These are phyloP conservation scores for Amanita rubescens DNA, from an alignment of 768 basidiomycete species.

Conservation along the genomic window DNA sequence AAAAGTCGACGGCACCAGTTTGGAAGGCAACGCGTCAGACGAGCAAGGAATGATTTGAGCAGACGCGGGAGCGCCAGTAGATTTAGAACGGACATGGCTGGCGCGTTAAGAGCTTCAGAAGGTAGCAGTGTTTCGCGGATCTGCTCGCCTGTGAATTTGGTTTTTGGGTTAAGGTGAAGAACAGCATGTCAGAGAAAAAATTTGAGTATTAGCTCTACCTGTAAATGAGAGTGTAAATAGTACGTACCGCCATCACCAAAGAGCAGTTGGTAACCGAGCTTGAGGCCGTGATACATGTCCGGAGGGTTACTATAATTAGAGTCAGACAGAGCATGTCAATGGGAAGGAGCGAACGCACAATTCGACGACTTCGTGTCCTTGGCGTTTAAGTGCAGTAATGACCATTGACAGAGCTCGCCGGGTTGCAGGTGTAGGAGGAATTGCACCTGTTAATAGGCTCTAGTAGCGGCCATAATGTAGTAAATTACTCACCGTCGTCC, in stretches of 20 bases:
- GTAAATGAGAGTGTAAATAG: not conserved
- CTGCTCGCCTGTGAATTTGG: constrained; percentile 32
- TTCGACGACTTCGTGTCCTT: constrained; percentile 58
- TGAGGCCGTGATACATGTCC: constrained; percentile 40
- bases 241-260: constrained; percentile 50
- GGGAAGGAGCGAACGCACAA: constrained; percentile 35
- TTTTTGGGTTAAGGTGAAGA: constrained; percentile 6
- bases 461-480: not conserved
- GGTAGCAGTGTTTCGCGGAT: constrained; percentile 27
- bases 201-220: not conserved
- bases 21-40: constrained; percentile 28
- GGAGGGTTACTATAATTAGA: constrained; percentile 30
- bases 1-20: constrained; percentile 31
- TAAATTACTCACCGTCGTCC: constrained; percentile 45
- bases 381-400: constrained; percentile 41
- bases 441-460: constrained; percentile 33
- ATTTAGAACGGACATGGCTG: constrained; percentile 15
- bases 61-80: constrained; percentile 24
- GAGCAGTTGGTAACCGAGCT: constrained; percentile 44
- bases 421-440: constrained; percentile 59
- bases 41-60: constrained; percentile 27
- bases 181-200: not conserved
- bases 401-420: constrained; percentile 46
- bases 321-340: not conserved
- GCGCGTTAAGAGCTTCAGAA: constrained; percentile 23